A percentile compares a stretch with the other conserved stretches of the same genome.
Evolutionary conservation across 768 basidiomycete species (phyloP).

Genomic region (Mycena amicta): DNA sequence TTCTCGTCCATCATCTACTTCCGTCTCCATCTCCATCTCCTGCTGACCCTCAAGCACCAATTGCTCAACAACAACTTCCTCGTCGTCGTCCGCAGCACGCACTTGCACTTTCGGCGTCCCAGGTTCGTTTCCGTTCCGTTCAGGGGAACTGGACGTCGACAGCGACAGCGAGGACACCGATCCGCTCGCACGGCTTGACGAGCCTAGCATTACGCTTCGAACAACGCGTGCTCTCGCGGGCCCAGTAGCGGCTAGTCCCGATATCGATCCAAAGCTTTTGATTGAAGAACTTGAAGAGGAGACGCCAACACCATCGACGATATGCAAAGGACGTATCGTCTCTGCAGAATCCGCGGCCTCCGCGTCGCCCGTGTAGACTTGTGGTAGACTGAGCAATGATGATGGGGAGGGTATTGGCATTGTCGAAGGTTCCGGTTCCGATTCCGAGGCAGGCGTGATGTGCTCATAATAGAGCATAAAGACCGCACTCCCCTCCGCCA

Average conservation of each 20-base stretch:
- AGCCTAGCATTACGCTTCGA: neutral
- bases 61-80: neutral
- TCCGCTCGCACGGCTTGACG: neutral
- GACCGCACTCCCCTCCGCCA: constrained; percentile 70
- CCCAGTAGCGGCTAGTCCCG: too few species aligned
- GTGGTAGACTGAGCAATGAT: neutral
- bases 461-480: constrained; percentile 98
- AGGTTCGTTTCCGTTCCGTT: neutral
- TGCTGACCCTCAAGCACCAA: neutral
- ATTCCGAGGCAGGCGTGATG: constrained; percentile 36
- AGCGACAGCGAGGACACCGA: neutral
- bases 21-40: neutral
- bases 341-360: constrained; percentile 1
- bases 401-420: constrained; percentile 13
- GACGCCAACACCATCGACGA: constrained; percentile 5
- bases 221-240: neutral
- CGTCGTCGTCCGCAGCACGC: neutral
- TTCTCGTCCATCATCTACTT: too few species aligned
- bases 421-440: too few species aligned
- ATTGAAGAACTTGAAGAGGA: neutral
- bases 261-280: too few species aligned
- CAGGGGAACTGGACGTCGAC: neutral
- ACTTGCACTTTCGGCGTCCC: neutral
- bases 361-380: constrained; percentile 2
- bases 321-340: neutral